Percentiles rank a stretch among this genome's conserved stretches.
Conservation (phyloP, 2,329 filamentous ascomycete species). For the Cryphonectria parasitica region DNA sequence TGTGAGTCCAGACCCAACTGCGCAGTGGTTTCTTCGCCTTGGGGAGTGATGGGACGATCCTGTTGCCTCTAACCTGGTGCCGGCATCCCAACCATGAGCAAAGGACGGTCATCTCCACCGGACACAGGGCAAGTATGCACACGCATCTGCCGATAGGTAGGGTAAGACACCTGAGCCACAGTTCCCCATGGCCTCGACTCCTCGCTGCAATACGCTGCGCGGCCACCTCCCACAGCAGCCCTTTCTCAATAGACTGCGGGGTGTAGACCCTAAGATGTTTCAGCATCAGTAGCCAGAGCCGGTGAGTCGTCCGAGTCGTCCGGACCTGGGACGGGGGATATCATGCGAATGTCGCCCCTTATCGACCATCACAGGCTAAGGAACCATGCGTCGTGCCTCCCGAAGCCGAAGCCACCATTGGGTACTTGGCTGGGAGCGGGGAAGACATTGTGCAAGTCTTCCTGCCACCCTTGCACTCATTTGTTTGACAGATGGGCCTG, state of each 20-base stretch:
- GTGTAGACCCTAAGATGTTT: conserved; percentile 16
- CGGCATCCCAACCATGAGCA: background rate
- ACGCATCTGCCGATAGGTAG: background rate
- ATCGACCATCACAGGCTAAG: conserved; percentile 14
- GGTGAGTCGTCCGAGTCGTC: background rate
- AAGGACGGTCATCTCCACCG: background rate
- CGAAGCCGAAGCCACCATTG: too few species aligned
- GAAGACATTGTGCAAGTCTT: background rate
- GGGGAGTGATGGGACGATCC: background rate
- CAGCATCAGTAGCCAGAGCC: conserved; percentile 5
- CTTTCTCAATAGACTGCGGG: conserved; percentile 16
- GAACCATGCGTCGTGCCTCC: conserved; percentile 12
- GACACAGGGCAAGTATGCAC: background rate
- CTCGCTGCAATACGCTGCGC: background rate
- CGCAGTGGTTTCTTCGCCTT: background rate
- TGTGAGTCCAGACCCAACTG: background rate
- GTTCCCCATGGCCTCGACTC: background rate
- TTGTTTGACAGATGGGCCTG: background rate
- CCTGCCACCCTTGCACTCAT: background rate
- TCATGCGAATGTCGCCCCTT: conserved; percentile 17
- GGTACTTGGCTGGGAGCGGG: too few species aligned
- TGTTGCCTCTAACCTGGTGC: background rate
- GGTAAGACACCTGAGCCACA: background rate
- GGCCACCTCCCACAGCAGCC: background rate
- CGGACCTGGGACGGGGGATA: background rate